Conservation (phyloP, 495 filamentous ascomycete genomes). For the Xylaria nigripes region DNA sequence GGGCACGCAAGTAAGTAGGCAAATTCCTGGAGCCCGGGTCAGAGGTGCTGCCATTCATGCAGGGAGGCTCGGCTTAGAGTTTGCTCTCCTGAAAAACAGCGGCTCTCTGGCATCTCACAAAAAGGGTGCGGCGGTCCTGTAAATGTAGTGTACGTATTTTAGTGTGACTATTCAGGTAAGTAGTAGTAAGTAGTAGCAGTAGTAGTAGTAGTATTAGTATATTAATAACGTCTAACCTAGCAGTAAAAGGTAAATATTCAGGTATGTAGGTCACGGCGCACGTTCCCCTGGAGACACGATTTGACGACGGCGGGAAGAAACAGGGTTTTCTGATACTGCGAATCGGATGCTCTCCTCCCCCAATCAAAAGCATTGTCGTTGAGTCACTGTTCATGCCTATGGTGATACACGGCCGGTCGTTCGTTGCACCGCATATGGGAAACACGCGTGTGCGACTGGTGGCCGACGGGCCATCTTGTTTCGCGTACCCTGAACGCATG, state of each 20-base stretch:
- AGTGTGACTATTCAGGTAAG: not conserved
- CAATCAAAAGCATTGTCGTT: conserved; percentile 12
- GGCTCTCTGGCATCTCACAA: conserved; percentile 3
- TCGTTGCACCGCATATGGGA: conserved; percentile 25
- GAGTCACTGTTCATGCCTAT: conserved; percentile 15
- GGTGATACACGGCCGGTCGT: conserved; percentile 17
- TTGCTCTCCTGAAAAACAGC: not conserved
- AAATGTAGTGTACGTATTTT: no score
- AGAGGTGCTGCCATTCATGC: conserved; percentile 2
- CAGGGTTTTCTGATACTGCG: not conserved
- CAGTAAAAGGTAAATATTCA: not conserved
- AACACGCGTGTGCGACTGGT: conserved; percentile 23
- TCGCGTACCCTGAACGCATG: conserved; percentile 21
- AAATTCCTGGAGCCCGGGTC: conserved; percentile 8
- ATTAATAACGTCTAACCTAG: no score
- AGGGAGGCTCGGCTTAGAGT: not conserved
- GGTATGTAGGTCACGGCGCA: not conserved
- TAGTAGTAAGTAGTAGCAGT: not conserved
- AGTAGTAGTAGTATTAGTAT: no score
- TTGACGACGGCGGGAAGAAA: not conserved
- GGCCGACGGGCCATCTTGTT: conserved; percentile 22
- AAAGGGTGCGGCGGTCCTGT: no score
- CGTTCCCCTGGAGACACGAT: not conserved
- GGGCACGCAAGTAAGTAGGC: not conserved
- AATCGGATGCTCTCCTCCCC: conserved; percentile 14